phyloP scores from a whole-genome alignment of 345 rosid genomes.

The Cochlearia excelsa region DNA sequence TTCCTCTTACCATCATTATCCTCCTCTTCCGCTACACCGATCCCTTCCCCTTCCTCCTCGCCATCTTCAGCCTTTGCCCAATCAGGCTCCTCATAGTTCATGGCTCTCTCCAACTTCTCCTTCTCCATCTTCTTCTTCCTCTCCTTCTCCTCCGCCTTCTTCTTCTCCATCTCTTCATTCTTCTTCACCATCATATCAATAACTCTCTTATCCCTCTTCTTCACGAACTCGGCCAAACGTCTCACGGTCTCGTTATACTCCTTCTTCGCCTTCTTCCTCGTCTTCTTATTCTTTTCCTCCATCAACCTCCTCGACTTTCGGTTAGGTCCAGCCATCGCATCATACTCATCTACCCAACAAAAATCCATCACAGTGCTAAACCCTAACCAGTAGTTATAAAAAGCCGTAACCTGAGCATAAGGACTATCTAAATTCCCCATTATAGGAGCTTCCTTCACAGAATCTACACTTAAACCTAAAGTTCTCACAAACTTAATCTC shows the following conservation, averaged over 20 bases:
- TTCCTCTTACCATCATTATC: conserved; percentile 36
- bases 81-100: conserved; percentile 58
- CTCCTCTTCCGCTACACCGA: conserved; percentile 31
- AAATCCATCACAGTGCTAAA: conserved; percentile 87
- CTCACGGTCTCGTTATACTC: conserved; percentile 85
- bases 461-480: conserved; percentile 57
- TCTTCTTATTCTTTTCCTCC: conserved; percentile 94
- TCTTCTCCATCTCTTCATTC: conserved; percentile 63
- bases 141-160: conserved; percentile 56
- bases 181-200: conserved; percentile 69
- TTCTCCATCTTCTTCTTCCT: conserved; percentile 61
- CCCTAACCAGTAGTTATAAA: conserved; percentile 81
- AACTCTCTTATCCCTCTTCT: conserved; percentile 95
- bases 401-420: conserved; percentile 72
- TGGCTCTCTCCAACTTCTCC: conserved; percentile 61
- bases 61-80: conserved; percentile 56
- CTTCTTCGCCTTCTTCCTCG: conserved; percentile 76
- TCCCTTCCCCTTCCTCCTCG: conserved; percentile 42
- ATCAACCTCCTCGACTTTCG: conserved; percentile 72
- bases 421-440: conserved; percentile 88
- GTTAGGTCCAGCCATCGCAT: conserved; percentile 65
- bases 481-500: conserved; percentile 61
- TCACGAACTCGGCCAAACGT: conserved; percentile 73
- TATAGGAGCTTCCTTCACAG: conserved; percentile 65
- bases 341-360: conserved; percentile 78